Base-by-base conservation (phyloP, 2,329 filamentous ascomycete genomes). In the Cytospora paraplurivora region DNA sequence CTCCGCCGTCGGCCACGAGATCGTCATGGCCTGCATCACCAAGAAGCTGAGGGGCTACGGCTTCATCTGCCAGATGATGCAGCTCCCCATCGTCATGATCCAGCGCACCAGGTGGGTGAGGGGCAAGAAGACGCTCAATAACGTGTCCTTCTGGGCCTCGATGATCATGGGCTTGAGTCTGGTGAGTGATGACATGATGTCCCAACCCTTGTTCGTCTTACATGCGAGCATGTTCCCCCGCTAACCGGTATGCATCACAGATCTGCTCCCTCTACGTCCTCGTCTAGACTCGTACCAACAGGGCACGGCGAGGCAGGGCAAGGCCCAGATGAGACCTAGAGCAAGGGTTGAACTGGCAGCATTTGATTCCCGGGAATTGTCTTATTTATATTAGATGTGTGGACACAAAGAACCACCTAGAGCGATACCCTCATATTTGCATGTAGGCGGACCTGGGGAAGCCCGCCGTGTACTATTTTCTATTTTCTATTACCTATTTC, bases 11-110 rank as follows among this genome's bases (percentile, higher is more conserved):
- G 93, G 92, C 17, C 95, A 98, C 74, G 95, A 99, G 76, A 84
- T 99, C 63, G 91, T 99, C 71, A 96, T 99, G 91, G 93, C 91
- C 8, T 98, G 94, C 75, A 98, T 99, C 74, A 97, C 93, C 33
- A 94, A 97, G 81, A 98, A 99, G 79, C 82, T 98, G 53, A 82
- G 95, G 44, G 95, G 95, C 13, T 99, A 98, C 73, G 95, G 94
- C 11, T 96, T 97, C 73, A 72, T 96, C 21, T 90, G 92, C 67
- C 95, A 97, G 87, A 98, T 99, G 95, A 79, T 96, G 67, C 95
- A 99, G 81, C 84, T 98, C 69, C 95, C 95, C 0, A 95, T 98
- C 69, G 91, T 98, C n/a, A 86, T 93, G 75, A 79, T 98, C 35
- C 95, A 98, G 79, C 85, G 91, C 67, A 93, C 90, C 5, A 85